Base-by-base conservation (phyloP, 768 basidiomycete species). In the Tulasnella sp. region DNA sequence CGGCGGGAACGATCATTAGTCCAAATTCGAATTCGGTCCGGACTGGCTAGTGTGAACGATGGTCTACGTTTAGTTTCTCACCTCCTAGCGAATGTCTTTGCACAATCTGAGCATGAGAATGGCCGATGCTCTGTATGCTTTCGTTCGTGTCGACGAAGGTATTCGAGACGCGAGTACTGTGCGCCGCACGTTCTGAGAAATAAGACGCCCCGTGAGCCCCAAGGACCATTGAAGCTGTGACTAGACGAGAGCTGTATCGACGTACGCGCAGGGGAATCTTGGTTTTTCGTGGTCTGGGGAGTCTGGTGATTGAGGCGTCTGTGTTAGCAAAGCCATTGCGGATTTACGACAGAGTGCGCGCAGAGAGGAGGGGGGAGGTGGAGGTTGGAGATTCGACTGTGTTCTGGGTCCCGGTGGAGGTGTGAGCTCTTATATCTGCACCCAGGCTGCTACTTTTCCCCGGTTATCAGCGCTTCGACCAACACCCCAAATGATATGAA, bases 121-220 rank as follows among this genome's bases (percentile, higher is more conserved):
- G 81, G 81, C 62, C 79, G 74, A n/a, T 76, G 78, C 65, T 80
- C 80, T 66, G 79, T 77, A 63, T 81, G 74, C 80, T 81, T 81
- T 41, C 81, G 69, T 71, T 81, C 79, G 75, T 81, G 81, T 52
- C 81, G 75, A 63, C 78, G 77, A 74, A 81, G 74, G 74, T 80
- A 81, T 72, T 81, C 81, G 75, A 80, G 77, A 37, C 81, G 77
- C 75, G 78, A 79, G 71, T 81, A 81, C 3, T 75, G 72, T 76
- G 78, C 67, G 29, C 73, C 74, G 62, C 76, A 77, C 34, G 64
- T 35, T 35, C 72, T 72, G 37, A 39, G 40, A 44, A 40, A 11
- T 26, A 26, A 9, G n/a, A 19, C 17, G 12, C 26, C n/a, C 35
- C n/a, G 67, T 68, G 29, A 44, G 42, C 32, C n/a, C n/a, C n/a